These are phyloP conservation scores for Pseudotulostoma volvatum DNA, from an alignment of 495 filamentous ascomycete species.

Conservation along the genomic window DNA sequence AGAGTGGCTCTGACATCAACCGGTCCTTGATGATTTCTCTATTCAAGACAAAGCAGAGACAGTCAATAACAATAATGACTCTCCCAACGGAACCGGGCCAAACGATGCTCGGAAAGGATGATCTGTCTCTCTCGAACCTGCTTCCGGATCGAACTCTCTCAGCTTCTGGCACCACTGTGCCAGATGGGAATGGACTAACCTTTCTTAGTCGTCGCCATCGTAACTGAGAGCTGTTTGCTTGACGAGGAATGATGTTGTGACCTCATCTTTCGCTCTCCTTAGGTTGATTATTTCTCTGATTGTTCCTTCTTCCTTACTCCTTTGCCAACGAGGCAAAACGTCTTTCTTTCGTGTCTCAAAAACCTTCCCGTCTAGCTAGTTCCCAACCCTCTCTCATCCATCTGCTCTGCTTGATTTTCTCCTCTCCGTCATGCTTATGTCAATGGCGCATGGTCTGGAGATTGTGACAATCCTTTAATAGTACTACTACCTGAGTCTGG, in stretches of 20 bases:
- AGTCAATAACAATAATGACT: constrained; percentile 17
- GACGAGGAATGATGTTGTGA: constrained; percentile 22
- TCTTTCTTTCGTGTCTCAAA: constrained; percentile 1
- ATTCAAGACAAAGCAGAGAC: constrained; percentile 19
- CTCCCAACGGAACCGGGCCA: constrained; percentile 19
- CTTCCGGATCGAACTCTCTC: constrained; percentile 32
- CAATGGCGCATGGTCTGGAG: too few relatives aligned
- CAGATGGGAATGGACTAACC: constrained; percentile 21
- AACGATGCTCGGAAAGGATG: constrained; percentile 29
- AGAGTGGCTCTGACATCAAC: constrained; percentile 33
- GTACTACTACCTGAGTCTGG: too few relatives aligned
- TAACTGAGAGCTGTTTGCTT: constrained; percentile 9
- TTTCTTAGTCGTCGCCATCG: constrained; percentile 16
- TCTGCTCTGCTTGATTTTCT: constrained; percentile 9
- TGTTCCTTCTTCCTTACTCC: constrained; percentile 1
- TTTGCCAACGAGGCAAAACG: too few relatives aligned
- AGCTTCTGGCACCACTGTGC: constrained; percentile 19
- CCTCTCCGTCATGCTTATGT: background rate
- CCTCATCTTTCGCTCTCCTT: constrained; percentile 18
- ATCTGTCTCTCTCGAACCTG: constrained; percentile 31
- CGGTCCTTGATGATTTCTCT: constrained; percentile 14
- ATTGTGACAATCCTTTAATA: too few relatives aligned
- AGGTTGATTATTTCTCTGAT: background rate
- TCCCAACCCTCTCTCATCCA: constrained; percentile 2
- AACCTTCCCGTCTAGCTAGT: too few relatives aligned